Evolutionary conservation across 192 early-diverging fungal genomes (phyloP).

Genomic region (Coemansia sp.): DNA sequence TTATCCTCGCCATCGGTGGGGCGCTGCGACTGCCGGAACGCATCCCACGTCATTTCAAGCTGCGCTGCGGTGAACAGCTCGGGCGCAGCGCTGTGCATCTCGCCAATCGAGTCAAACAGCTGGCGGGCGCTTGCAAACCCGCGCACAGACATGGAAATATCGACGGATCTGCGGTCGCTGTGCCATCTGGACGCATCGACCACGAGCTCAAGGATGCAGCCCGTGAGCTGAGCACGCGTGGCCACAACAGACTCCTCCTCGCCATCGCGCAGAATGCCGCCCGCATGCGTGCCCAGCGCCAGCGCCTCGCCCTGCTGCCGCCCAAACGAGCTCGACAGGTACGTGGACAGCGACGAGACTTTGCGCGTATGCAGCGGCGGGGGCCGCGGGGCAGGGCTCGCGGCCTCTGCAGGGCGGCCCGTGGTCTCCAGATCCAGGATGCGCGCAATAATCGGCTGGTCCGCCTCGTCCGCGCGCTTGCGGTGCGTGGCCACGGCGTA

Average conservation of each 20-base stretch:
- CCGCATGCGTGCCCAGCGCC: constrained; percentile 38
- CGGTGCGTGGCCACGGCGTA: constrained; percentile 2
- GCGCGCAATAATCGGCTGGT: constrained; percentile 6
- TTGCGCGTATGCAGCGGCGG: constrained; percentile 20
- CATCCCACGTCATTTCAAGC: constrained; percentile 1
- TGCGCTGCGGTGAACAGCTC: constrained; percentile 31
- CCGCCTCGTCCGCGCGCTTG: neutral
- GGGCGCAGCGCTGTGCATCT: constrained; percentile 27
- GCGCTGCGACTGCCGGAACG: neutral
- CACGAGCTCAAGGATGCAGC: constrained; percentile 35
- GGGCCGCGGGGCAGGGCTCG: neutral
- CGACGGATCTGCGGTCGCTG: constrained; percentile 7
- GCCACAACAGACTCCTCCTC: constrained; percentile 33
- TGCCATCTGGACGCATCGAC: constrained; percentile 43
- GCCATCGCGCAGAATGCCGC: constrained; percentile 49
- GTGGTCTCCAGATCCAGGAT: constrained; percentile 12
- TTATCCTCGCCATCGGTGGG: neutral
- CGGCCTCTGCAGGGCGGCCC: neutral
- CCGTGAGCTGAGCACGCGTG: constrained; percentile 27
- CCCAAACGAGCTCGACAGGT: constrained; percentile 35
- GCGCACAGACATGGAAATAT: constrained; percentile 8
- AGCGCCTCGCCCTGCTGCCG: constrained; percentile 32
- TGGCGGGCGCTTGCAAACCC: constrained; percentile 14
- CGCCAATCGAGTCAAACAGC: constrained; percentile 10
- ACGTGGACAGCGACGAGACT: constrained; percentile 32